Evolutionary conservation across 2,329 filamentous ascomycete species (phyloP), one percentile per base, ranked within the genome.

Genomic region (Colletotrichum magnum): DNA sequence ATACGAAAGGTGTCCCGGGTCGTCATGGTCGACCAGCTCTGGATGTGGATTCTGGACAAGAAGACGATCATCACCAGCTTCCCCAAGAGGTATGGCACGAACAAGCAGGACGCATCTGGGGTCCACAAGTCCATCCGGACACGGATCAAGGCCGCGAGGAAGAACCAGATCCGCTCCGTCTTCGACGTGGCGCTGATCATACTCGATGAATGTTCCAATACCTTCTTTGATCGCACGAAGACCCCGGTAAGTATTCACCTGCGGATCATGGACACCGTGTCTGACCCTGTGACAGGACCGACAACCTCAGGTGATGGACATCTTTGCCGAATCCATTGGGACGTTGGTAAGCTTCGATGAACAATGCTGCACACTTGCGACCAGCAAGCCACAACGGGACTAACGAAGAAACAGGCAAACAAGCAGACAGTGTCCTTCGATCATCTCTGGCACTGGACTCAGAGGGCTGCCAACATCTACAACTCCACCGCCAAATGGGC

Each of bases 21-120:
- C 2, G 69, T 83, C 6, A 84, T 84, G 82, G 81, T 83, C 1
- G 82, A 84, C 45, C 81, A 84, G 59, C 75, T 84, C 0, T 84
- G 82, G 82, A 77, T 84, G 76, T 84, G 79, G 79, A 74, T 82
- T 16, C 63, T 82, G 0, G 79, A 81, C 54, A 75, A 73, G 12
- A 18, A 77, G 6, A 82, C 79, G 0, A 77, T 83, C 26, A 77
- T 83, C 12, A 81, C 81, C 0, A 80, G 75, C 58, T 83, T 83
- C 48, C 80, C 81, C 0, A 79, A 82, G n/a, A 74, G 82, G 3
- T 86, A 82, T 63, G 83, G 83, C 0, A 73, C 77, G 1, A 82
- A 83, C 56, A 81, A 82, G 13, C 74, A 78, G 1, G 81, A 84
- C 45, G 62, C 72, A 1, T 81, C 82, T 0, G 82, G 76, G 0